Conservation (phyloP, 164 flowering plant genomes). For the Paratinospora sagittata region DNA sequence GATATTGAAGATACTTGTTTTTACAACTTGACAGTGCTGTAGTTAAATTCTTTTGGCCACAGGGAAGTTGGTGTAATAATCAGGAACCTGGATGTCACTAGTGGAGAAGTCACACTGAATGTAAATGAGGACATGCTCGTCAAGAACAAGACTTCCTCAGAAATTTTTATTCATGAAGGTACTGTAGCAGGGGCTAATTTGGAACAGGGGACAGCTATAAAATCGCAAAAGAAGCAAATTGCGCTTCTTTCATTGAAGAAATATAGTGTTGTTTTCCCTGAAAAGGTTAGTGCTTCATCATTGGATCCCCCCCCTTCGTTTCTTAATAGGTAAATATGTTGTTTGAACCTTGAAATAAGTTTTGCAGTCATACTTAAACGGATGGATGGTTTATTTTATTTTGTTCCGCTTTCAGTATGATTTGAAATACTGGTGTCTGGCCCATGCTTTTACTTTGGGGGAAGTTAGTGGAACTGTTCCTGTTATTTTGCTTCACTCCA, state of each 20-base stretch:
- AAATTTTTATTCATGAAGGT: slow-evolving; percentile 27
- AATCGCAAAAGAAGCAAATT: slow-evolving; percentile 34
- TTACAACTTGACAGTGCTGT: slow-evolving; percentile 4
- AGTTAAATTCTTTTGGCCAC: slow-evolving; percentile 17
- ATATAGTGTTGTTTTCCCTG: slow-evolving; percentile 53
- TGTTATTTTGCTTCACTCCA: background rate
- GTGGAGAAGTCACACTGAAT: slow-evolving; percentile 62
- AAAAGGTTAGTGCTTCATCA: slow-evolving; percentile 51
- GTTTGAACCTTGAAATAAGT: background rate
- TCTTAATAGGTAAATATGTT: background rate
- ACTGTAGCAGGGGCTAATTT: slow-evolving; percentile 20
- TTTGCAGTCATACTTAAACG: background rate
- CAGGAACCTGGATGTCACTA: slow-evolving; percentile 56
- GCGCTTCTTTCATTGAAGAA: slow-evolving; percentile 39
- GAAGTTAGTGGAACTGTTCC: background rate
- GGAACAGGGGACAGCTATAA: slow-evolving; percentile 25
- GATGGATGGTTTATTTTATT: background rate
- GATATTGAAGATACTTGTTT: background rate
- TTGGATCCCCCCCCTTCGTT: background rate
- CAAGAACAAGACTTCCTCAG: slow-evolving; percentile 38
- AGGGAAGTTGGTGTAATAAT: slow-evolving; percentile 76
- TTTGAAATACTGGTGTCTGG: background rate
- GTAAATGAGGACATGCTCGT: slow-evolving; percentile 56
- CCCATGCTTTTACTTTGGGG: background rate
- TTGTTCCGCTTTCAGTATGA: background rate